These are phyloP conservation scores for Eutypella sp. DNA, from an alignment of 2,329 filamentous ascomycete genomes.

Conservation along the genomic window DNA sequence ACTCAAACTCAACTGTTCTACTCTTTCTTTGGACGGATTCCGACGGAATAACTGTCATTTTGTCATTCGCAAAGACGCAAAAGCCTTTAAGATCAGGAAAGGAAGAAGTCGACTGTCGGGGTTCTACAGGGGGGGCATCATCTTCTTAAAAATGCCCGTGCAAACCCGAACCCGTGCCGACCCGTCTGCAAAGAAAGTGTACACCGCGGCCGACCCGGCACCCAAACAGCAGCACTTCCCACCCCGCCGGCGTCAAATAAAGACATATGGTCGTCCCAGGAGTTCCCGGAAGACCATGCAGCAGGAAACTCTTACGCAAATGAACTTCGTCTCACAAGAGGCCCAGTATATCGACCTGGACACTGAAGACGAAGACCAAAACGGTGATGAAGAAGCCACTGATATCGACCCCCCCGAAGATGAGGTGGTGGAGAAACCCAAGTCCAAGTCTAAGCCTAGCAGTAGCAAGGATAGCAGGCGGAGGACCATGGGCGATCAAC, in stretches of 20 bases:
- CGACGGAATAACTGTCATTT: too few species aligned
- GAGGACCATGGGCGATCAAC: constrained; percentile 24
- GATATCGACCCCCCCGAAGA: constrained; percentile 5
- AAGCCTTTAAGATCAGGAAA: background rate
- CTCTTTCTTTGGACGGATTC: too few species aligned
- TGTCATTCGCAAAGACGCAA: too few species aligned
- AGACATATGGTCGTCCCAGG: constrained; percentile 20
- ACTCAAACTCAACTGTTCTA: too few species aligned
- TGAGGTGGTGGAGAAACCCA: constrained; percentile 5
- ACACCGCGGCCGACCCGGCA: constrained; percentile 19
- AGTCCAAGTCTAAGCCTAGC: constrained; percentile 4
- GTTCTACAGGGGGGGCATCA: background rate
- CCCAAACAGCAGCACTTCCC: constrained; percentile 22
- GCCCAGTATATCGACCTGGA: constrained; percentile 11
- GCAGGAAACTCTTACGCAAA: constrained; percentile 26
- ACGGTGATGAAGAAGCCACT: constrained; percentile 4
- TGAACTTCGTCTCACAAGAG: constrained; percentile 21
- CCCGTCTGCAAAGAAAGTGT: constrained; percentile 10
- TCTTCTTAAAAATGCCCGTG: constrained; percentile 15
- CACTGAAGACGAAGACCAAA: constrained; percentile 13
- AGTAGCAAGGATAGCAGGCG: constrained; percentile 15
- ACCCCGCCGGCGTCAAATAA: constrained; percentile 16
- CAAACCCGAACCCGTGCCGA: constrained; percentile 18
- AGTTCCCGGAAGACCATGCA: constrained; percentile 9
- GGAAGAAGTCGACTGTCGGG: background rate